These are phyloP conservation scores for Mycena maculata DNA, from an alignment of 768 basidiomycete genomes.

Conservation along the genomic window DNA sequence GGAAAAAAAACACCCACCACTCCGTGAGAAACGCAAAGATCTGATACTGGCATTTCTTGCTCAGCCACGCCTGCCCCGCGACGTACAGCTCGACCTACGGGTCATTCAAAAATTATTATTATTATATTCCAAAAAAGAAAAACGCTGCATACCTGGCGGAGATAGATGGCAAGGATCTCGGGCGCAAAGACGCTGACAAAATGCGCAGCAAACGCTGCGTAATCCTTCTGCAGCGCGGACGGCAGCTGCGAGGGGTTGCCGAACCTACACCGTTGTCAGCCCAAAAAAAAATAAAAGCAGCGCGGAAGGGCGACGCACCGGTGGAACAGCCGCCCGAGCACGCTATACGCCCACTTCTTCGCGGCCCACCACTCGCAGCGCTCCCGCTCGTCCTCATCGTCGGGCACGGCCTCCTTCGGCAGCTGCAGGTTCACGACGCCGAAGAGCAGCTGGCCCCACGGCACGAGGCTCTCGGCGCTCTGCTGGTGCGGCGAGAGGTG, in stretches of 20 bases:
- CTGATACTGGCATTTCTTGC: constrained; percentile 85
- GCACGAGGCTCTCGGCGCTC: constrained; percentile 77
- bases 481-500: constrained; percentile 82
- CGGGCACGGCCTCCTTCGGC: constrained; percentile 72
- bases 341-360: constrained; percentile 94
- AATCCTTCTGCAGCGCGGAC: constrained; percentile 73
- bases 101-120: too few relatives aligned
- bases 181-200: constrained; percentile 85
- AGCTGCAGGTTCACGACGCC: constrained; percentile 79
- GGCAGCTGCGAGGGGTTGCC: constrained; percentile 92
- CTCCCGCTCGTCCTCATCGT: constrained; percentile 81
- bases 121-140: too few relatives aligned
- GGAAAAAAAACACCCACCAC: constrained; percentile 77
- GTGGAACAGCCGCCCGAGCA: constrained; percentile 83
- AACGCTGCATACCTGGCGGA: constrained; percentile 57
- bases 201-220: constrained; percentile 78
- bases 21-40: constrained; percentile 89
- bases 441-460: constrained; percentile 90
- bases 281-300: neutral
- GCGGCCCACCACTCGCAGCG: constrained; percentile 89
- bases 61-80: constrained; percentile 81
- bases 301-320: constrained; percentile 50
- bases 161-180: constrained; percentile 85
- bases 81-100: constrained; percentile 71
- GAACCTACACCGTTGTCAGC: constrained; percentile 57